Conservation (phyloP, 148 eudicot species). For the Gaultheria prostrata region DNA sequence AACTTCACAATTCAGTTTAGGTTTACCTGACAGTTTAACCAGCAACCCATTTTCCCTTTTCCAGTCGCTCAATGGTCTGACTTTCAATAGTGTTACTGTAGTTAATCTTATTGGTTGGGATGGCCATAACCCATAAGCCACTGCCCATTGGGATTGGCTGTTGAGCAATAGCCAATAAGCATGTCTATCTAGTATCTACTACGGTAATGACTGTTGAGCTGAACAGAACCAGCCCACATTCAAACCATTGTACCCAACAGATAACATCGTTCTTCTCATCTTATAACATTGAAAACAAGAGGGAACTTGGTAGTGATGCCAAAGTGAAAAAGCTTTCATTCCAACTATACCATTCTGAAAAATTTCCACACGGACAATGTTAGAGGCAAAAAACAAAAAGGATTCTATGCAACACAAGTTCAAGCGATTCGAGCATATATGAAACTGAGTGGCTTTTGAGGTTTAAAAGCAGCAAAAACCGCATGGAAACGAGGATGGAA, state of each 20-base stretch:
- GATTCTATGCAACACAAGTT: not conserved
- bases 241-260: not conserved
- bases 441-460: not conserved
- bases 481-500: slow-evolving; percentile 44
- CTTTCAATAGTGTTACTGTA: too few relatives aligned
- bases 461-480: slow-evolving; percentile 25
- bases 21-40: too few relatives aligned
- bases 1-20: too few relatives aligned
- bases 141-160: too few relatives aligned
- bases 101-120: too few relatives aligned
- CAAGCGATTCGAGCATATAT: not conserved
- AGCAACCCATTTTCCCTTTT: too few relatives aligned
- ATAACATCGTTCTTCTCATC: too few relatives aligned
- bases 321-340: not conserved
- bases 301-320: not conserved
- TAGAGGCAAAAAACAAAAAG: not conserved
- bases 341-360: not conserved
- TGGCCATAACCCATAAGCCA: too few relatives aligned
- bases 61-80: too few relatives aligned
- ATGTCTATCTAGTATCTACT: too few relatives aligned
- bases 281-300: not conserved
- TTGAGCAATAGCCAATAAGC: too few relatives aligned
- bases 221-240: not conserved
- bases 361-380: not conserved
- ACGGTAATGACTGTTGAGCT: not conserved